Evolutionary conservation across 140 eudicot species (phyloP).

Genomic region (Bidens hawaiensis): DNA sequence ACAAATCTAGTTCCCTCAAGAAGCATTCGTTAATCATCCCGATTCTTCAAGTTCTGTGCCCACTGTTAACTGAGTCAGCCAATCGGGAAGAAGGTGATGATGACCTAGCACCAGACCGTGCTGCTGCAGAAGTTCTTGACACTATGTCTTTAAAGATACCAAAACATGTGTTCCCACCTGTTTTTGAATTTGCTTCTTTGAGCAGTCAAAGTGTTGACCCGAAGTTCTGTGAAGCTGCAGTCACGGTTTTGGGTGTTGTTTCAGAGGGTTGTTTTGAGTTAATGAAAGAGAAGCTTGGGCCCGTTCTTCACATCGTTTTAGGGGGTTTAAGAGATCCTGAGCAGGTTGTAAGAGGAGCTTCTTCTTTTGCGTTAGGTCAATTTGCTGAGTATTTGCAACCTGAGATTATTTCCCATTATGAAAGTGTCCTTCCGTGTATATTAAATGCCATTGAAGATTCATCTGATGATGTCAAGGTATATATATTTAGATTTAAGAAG

Average conservation of each 20-base stretch:
- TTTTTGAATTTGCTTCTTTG: slow-evolving; percentile 79
- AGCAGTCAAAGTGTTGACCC: slow-evolving; percentile 81
- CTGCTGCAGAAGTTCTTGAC: slow-evolving; percentile 94
- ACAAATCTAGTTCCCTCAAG: slow-evolving; percentile 78
- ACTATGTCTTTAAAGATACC: slow-evolving; percentile 83
- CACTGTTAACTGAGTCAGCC: slow-evolving; percentile 75
- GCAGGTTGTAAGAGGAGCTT: slow-evolving; percentile 95
- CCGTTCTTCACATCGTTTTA: slow-evolving; percentile 72
- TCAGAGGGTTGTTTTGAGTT: slow-evolving; percentile 90
- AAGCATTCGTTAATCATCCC: slow-evolving; percentile 85
- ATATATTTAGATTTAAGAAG: neutral
- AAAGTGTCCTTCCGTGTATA: slow-evolving; percentile 84
- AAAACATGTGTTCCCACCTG: slow-evolving; percentile 78
- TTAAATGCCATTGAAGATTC: slow-evolving; percentile 76
- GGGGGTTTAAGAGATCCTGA: slow-evolving; percentile 93
- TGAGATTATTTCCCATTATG: slow-evolving; percentile 80
- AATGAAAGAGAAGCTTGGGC: slow-evolving; percentile 75
- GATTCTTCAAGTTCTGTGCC: slow-evolving; percentile 85
- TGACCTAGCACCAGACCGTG: slow-evolving; percentile 97
- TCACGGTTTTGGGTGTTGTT: slow-evolving; percentile 80
- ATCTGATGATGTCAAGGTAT: slow-evolving; percentile 92
- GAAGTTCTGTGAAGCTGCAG: slow-evolving; percentile 90
- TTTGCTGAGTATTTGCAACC: slow-evolving; percentile 97
- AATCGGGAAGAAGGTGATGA: slow-evolving; percentile 79
- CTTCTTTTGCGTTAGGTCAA: slow-evolving; percentile 91